Conservation (phyloP, 129 eudicot genomes). For the Oenanthe sinensis region DNA sequence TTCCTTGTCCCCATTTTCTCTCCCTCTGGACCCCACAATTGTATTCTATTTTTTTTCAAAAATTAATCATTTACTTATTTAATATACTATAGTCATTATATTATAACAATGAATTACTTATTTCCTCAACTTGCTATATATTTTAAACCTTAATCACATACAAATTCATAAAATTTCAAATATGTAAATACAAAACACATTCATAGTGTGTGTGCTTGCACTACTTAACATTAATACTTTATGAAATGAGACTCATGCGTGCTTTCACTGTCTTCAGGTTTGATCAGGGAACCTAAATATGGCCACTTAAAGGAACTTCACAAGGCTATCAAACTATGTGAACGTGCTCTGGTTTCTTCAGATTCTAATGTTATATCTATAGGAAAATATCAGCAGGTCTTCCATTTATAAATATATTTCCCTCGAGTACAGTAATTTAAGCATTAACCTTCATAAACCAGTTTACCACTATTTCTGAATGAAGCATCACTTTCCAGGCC, state of each 20-base stretch:
- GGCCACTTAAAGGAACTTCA: slow-evolving; percentile 87
- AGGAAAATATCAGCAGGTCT: slow-evolving; percentile 63
- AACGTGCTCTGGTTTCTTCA: slow-evolving; percentile 60
- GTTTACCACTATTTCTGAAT: background rate
- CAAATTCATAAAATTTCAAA: background rate
- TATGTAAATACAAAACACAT: background rate
- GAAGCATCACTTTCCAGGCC: slow-evolving; percentile 39
- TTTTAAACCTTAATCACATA: background rate
- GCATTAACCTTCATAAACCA: background rate
- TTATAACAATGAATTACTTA: background rate
- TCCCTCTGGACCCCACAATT: background rate
- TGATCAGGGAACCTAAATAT: slow-evolving; percentile 84
- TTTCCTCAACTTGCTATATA: background rate
- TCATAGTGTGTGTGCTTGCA: background rate
- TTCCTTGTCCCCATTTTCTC: background rate
- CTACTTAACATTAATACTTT: background rate
- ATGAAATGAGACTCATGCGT: background rate
- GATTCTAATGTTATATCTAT: slow-evolving; percentile 47
- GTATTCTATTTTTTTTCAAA: background rate
- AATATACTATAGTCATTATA: background rate
- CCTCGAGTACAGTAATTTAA: background rate
- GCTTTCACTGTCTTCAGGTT: slow-evolving; percentile 35
- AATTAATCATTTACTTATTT: background rate
- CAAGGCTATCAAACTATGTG: slow-evolving; percentile 75
- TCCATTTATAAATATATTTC: background rate